Evolutionary conservation across 805 yeast species (phyloP).

Genomic region (Candida caryicola): DNA sequence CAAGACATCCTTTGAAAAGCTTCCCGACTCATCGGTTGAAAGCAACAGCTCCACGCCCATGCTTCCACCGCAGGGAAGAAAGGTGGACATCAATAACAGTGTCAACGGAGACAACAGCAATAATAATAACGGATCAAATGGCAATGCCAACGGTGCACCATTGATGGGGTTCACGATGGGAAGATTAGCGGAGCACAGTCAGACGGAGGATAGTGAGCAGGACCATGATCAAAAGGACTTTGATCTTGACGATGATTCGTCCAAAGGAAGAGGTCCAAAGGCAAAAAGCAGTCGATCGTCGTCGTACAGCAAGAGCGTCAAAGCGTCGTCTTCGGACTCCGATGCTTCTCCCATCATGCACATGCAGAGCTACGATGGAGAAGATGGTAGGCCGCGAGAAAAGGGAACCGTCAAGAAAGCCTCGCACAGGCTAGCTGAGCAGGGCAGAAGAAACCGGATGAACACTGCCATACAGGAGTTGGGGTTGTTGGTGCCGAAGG

Average conservation of each 20-base stretch:
- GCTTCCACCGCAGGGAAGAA: constrained; percentile 39
- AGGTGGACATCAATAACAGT: constrained; percentile 19
- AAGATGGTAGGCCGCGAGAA: constrained; percentile 10
- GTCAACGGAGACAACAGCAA: constrained; percentile 16
- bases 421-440: constrained; percentile 90
- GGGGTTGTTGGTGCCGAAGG: constrained; percentile 63
- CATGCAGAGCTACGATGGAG: constrained; percentile 6
- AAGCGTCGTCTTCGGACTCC: constrained; percentile 10
- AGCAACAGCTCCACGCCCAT: constrained; percentile 23
- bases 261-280: background rate
- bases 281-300: constrained; percentile 1
- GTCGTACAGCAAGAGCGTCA: background rate
- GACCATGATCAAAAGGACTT: constrained; percentile 1
- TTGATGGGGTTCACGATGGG: constrained; percentile 49
- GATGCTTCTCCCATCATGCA: constrained; percentile 10
- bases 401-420: constrained; percentile 57
- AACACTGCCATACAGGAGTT: constrained; percentile 81
- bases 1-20: constrained; percentile 19
- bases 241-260: constrained; percentile 1
- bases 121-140: constrained; percentile 8
- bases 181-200: constrained; percentile 35
- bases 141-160: constrained; percentile 22
- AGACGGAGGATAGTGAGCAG: constrained; percentile 9
- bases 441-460: constrained; percentile 91
- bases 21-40: constrained; percentile 28